A percentile compares a stretch with the other conserved stretches of the same genome.
These are phyloP conservation scores for Luffa aegyptiaca DNA, from an alignment of 306 rosid species.

Conservation along the genomic window DNA sequence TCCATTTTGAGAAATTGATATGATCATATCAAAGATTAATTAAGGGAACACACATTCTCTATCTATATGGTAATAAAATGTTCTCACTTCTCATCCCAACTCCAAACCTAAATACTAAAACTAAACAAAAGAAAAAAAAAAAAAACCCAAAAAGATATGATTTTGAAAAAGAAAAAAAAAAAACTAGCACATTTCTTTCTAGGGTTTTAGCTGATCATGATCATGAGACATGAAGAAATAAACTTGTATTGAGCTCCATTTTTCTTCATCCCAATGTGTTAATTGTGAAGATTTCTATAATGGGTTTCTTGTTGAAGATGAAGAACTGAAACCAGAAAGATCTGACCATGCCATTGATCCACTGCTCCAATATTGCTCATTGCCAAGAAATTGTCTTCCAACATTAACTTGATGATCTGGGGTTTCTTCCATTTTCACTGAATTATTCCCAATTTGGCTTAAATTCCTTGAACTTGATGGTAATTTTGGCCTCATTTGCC, in stretches of 20 bases:
- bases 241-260: background rate
- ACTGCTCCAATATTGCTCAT: constrained; percentile 14
- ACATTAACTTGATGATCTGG: background rate
- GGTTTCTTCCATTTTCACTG: constrained; percentile 16
- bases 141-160: background rate
- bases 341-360: constrained; percentile 11
- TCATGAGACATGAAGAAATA: background rate
- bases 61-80: background rate
- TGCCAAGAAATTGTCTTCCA: constrained; percentile 2
- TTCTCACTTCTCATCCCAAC: constrained; percentile 1
- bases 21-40: background rate
- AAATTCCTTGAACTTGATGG: background rate
- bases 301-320: constrained; percentile 15
- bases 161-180: background rate
- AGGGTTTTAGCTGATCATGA: background rate
- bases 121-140: background rate
- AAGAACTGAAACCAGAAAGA: constrained; percentile 13
- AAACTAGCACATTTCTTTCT: background rate
- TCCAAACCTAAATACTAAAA: constrained; percentile 2
- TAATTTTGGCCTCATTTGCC: background rate
- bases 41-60: background rate
- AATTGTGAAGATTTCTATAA: background rate
- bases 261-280: background rate
- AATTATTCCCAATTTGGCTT: background rate
- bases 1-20: background rate